Percentiles rank a stretch among this genome's conserved stretches.
Evolutionary conservation across 2,329 filamentous ascomycete genomes (phyloP).

Genomic region (Monilinia aucupariae): DNA sequence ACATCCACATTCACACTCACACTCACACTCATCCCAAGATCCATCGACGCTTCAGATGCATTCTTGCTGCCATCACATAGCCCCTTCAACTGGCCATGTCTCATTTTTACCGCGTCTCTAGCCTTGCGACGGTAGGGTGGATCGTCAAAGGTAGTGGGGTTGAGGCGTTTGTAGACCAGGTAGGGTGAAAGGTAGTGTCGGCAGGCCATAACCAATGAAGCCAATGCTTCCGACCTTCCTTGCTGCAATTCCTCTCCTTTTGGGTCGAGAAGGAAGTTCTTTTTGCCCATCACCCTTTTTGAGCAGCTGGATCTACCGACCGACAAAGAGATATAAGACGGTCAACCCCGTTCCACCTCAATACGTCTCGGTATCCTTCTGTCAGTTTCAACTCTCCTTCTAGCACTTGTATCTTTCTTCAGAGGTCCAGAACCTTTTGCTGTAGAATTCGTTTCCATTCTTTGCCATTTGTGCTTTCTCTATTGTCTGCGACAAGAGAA

Average conservation of each 20-base stretch:
- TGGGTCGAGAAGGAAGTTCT: constrained; percentile 3
- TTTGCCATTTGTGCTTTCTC: not conserved
- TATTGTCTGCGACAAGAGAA: constrained; percentile 7
- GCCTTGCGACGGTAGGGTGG: not conserved
- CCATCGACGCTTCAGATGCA: constrained; percentile 14
- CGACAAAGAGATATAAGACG: constrained; percentile 12
- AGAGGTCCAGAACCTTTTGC: not conserved
- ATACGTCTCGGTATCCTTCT: not conserved
- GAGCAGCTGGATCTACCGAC: not conserved
- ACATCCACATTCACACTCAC: not conserved
- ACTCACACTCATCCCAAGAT: constrained; percentile 4
- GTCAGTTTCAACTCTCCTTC: not conserved
- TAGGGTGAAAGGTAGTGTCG: not conserved
- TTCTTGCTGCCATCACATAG: not conserved
- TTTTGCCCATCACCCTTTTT: not conserved
- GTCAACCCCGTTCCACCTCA: not conserved
- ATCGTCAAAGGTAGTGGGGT: not conserved
- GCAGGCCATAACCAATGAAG: constrained; percentile 7
- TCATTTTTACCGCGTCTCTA: not conserved
- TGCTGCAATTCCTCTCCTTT: constrained; percentile 3
- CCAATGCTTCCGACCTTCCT: constrained; percentile 10
- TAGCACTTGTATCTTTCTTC: constrained; percentile 4
- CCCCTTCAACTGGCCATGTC: constrained; percentile 16
- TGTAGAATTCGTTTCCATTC: not conserved
- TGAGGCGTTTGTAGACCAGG: constrained; percentile 7